Evolutionary conservation across 768 basidiomycete genomes (phyloP), one percentile per base, ranked within the genome.

Genomic region (Pisolithus orientalis): DNA sequence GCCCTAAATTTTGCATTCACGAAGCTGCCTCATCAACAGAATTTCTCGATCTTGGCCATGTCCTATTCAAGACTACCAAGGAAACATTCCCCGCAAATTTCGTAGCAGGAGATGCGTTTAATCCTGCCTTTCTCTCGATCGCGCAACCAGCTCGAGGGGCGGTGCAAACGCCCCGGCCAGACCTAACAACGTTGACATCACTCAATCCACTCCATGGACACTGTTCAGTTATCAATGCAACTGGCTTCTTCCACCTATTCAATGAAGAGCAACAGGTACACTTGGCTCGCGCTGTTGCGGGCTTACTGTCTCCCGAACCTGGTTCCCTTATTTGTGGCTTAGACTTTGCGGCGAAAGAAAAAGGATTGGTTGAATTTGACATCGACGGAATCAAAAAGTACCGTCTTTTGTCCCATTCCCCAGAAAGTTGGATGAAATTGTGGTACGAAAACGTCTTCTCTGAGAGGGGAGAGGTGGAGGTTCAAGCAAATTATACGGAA

Each of bases 11-110:
- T 5, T 9, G 39, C 17, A 16, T 4, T n/a, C 39, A 21, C 17
- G 14, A 21, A 16, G 31, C 17, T 44, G 14, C 29, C 16, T 11
- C 13, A 17, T 14, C 34, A 34, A 38, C 47, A 82, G 81, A 65
- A 6, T 84, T 79, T 57, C 83, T 80, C 79, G 69, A 78, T 2
- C 66, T 75, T 2, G 82, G 83, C 1, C 79, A 83, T 57, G 71
- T 77, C 34, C 66, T 84, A 13, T 85, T 83, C 70, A 74, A 62
- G 49, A 72, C 75, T 4, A 79, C 74, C 0, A 72, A 74, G 0
- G 70, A 75, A 38, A 70, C 73, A 0, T 83, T 79, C 62, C 77
- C 78, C 0, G 76, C 72, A 0, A 61, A 68, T 0, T 84, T 85
- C 60, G 51, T 84, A n/a, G 62, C 71, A 7, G 83, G 82, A 0